A percentile compares a stretch with the other conserved stretches of the same genome.
Conservation (phyloP, 2,329 filamentous ascomycete species). For the Botryotinia narcissicola region DNA sequence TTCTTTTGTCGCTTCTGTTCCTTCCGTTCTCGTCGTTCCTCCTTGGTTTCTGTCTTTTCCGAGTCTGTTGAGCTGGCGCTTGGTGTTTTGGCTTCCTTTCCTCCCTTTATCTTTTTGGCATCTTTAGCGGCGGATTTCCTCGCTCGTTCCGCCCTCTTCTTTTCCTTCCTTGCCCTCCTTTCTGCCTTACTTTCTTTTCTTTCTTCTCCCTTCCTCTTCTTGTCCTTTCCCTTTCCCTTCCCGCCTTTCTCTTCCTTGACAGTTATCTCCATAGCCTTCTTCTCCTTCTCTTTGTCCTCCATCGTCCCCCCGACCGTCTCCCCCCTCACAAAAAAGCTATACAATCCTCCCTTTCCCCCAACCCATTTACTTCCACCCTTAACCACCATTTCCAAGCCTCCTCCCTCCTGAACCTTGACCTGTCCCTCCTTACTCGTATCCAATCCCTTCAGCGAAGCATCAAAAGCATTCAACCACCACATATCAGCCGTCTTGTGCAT, state of each 20-base stretch:
- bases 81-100: not conserved
- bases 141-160: constrained; percentile 36
- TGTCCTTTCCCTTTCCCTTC: constrained; percentile 36
- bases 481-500: constrained; percentile 67
- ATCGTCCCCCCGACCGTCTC: constrained; percentile 74
- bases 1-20: constrained; percentile 41
- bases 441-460: constrained; percentile 81
- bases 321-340: constrained; percentile 81
- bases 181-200: constrained; percentile 39
- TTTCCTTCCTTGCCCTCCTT: constrained; percentile 41
- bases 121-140: constrained; percentile 22
- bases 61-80: not conserved
- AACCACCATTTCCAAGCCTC: constrained; percentile 56
- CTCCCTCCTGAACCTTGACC: constrained; percentile 54
- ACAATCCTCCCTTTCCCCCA: constrained; percentile 57
- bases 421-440: constrained; percentile 59
- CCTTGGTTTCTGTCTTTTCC: constrained; percentile 34
- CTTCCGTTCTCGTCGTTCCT: constrained; percentile 41
- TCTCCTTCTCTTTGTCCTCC: constrained; percentile 28
- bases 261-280: constrained; percentile 21
- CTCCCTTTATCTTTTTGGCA: not conserved
- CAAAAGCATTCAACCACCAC: constrained; percentile 97
- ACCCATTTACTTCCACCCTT: constrained; percentile 57
- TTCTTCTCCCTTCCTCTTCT: constrained; percentile 28
- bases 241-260: constrained; percentile 29